Percentiles rank a stretch among this genome's conserved stretches.
These are phyloP conservation scores for Paratinospora sagittata DNA, from an alignment of 164 flowering plant species.

Conservation along the genomic window DNA sequence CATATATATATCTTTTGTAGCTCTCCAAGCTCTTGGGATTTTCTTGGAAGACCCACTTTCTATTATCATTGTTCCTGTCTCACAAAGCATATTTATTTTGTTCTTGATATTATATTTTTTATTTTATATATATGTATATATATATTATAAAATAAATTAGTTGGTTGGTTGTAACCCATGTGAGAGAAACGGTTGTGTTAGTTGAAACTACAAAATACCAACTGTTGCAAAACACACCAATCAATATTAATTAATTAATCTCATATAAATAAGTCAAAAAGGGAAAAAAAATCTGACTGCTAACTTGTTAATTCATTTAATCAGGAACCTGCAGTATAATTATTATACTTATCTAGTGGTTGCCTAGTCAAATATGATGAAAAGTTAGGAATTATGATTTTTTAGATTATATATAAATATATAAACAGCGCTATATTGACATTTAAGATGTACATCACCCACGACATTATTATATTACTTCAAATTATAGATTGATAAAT, in stretches of 20 bases:
- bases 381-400: too few relatives aligned
- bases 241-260: not conserved
- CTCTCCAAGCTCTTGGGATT: not conserved
- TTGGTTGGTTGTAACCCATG: not conserved
- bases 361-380: conserved; percentile 1
- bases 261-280: not conserved
- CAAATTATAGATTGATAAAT: too few relatives aligned
- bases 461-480: too few relatives aligned
- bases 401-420: too few relatives aligned
- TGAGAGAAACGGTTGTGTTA: not conserved
- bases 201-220: conserved; percentile 1
- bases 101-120: not conserved
- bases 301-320: not conserved
- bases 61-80: conserved; percentile 6
- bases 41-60: conserved; percentile 2
- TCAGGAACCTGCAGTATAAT: not conserved
- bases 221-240: not conserved
- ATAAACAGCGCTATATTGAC: too few relatives aligned
- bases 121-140: too few relatives aligned
- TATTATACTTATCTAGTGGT: conserved; percentile 5
- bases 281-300: not conserved
- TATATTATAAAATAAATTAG: not conserved
- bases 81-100: not conserved
- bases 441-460: too few relatives aligned
- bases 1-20: too few relatives aligned